Evolutionary conservation across 2,329 filamentous ascomycete species (phyloP), one percentile per base, ranked within the genome.

Genomic region (Trichothecium roseum): DNA sequence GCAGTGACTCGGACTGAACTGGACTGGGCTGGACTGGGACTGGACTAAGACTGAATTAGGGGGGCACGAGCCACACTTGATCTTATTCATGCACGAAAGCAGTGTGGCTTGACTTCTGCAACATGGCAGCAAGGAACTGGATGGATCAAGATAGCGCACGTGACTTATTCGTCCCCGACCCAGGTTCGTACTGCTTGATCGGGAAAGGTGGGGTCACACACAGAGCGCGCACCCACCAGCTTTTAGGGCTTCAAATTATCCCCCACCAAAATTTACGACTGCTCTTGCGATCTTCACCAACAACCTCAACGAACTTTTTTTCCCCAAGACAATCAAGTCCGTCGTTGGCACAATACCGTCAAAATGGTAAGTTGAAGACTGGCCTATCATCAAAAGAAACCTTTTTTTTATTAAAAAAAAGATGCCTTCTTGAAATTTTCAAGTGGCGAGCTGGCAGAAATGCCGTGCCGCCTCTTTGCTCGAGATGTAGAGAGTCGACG

Each of bases 401-500:
- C n/a, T 22, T 22, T 17, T 33, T 12, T 22, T 22, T 17, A 18
- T 12, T 22, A 14, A 33, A 33, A 18, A 26, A 15, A 34, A 18
- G n/a, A 7, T 18, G 30, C 17, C n/a, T n/a, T 20, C 30, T 17
- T 22, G 18, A 32, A 10, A 42, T 27, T 37, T 42, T 38, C 45
- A 49, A 46, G 48, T 44, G 48, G 50, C 45, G 50, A 41, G 8
- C 34, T 40, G 58, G 56, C 59, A 64, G 62, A 66, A 66, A 65
- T 63, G 62, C 54, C 59, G 52, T 49, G 51, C 62, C 58, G 54
- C 57, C 52, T 51, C 50, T 38, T 41, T 58, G 53, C 52, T 61
- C 53, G 53, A 57, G 55, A 45, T 44, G 6, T 24, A 24, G 52
- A 74, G 81, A 83, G 83, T 91, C 84, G 71, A 72, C 76, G 86